These are phyloP conservation scores for Aspergillus awamori DNA, from an alignment of 2,329 filamentous ascomycete genomes.

Conservation along the genomic window DNA sequence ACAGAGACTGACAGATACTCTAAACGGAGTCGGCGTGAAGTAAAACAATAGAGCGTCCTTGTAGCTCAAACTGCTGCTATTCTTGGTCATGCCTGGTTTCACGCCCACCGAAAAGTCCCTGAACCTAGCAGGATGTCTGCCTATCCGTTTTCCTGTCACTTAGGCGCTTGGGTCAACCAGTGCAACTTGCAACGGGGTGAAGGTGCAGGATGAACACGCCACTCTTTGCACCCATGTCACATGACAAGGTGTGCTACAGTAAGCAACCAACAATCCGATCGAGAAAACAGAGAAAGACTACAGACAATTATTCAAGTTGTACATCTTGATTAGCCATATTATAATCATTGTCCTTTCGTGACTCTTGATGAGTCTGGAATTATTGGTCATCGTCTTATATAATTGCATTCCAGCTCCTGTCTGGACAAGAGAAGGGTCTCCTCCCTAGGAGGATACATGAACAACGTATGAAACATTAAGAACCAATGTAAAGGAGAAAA, in stretches of 20 bases:
- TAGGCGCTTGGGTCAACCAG: not conserved
- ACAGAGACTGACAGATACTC: not conserved
- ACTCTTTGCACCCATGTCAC: not conserved
- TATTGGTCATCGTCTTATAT: conserved; percentile 22
- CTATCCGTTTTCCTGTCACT: not conserved
- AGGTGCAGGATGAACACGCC: not conserved
- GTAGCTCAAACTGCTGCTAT: not conserved
- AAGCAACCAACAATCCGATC: not conserved
- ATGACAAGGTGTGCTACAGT: not conserved
- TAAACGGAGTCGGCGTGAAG: not conserved
- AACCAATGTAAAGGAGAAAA: conserved; percentile 1
- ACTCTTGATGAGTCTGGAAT: conserved; percentile 17
- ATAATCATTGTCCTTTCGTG: conserved; percentile 18
- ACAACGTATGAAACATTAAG: conserved; percentile 10
- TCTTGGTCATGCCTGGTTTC: not conserved
- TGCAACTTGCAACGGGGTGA: not conserved
- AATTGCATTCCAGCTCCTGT: conserved; percentile 10
- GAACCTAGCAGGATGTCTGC: not conserved
- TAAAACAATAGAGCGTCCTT: not conserved
- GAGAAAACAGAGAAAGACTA: not conserved
- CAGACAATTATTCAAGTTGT: not conserved
- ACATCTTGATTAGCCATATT: conserved; percentile 20
- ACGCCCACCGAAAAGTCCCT: not conserved
- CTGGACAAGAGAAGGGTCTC: conserved; percentile 5
- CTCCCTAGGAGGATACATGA: conserved; percentile 5